phyloP scores from a whole-genome alignment of 768 basidiomycete species.

The Macrocybe gigantea region DNA sequence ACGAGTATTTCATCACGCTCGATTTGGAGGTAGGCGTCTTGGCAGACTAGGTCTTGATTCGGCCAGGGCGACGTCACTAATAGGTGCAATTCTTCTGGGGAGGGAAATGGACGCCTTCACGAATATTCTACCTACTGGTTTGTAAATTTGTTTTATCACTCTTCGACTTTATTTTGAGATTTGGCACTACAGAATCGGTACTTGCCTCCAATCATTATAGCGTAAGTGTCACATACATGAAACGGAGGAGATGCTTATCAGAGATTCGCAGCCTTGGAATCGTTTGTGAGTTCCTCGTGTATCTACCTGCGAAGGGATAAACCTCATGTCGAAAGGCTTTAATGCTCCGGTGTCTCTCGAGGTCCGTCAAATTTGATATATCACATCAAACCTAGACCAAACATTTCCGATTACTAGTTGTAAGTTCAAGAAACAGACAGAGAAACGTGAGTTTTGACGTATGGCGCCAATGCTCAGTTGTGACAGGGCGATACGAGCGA shows the following conservation, averaged over 20 bases:
- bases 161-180: background rate
- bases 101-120: constrained; percentile 10
- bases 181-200: constrained; percentile 6
- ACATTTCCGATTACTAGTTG: no score
- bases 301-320: no score
- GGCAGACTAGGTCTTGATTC: background rate
- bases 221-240: constrained; percentile 1
- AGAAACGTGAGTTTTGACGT: background rate
- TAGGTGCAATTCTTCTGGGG: constrained; percentile 10
- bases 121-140: constrained; percentile 7
- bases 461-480: background rate
- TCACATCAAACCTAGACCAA: no score
- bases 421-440: no score
- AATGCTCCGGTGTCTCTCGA: constrained; percentile 6
- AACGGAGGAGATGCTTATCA: no score
- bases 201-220: constrained; percentile 8
- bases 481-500: constrained; percentile 6
- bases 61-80: background rate
- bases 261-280: background rate
- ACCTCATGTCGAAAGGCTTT: background rate
- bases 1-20: constrained; percentile 10
- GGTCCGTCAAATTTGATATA: background rate
- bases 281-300: constrained; percentile 3
- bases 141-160: background rate
- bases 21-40: constrained; percentile 5